Conservation (phyloP, 2,329 filamentous ascomycete genomes). For the Aspergillus puulaauensis region DNA sequence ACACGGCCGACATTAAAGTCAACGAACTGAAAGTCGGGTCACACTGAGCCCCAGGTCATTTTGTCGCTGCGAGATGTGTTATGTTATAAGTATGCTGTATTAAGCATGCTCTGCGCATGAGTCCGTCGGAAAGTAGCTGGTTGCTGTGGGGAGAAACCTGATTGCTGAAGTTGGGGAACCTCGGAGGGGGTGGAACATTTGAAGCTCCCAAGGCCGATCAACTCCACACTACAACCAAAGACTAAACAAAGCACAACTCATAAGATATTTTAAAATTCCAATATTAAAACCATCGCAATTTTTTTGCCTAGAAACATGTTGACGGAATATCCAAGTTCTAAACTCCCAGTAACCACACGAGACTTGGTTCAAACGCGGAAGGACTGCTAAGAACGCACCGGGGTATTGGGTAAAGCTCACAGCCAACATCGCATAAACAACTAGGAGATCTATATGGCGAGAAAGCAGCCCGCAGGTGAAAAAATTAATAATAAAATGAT, state of each 20-base stretch:
- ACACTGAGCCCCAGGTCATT: not conserved
- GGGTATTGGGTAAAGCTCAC: conserved; percentile 17
- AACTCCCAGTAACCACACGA: not conserved
- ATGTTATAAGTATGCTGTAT: not conserved
- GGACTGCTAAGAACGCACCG: conserved; percentile 6
- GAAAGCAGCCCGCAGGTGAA: conserved; percentile 1
- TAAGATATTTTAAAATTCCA: not conserved
- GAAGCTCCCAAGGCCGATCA: conserved; percentile 1
- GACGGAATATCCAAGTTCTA: not conserved
- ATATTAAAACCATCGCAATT: not conserved
- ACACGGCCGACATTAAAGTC: not conserved
- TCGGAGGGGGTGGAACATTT: not conserved
- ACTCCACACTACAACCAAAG: not conserved
- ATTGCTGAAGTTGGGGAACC: conserved; percentile 4
- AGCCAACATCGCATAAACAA: conserved; percentile 3
- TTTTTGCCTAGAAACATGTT: not conserved
- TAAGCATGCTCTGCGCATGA: not conserved
- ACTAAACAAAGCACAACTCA: not conserved
- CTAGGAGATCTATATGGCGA: conserved; percentile 14
- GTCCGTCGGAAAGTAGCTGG: not conserved
- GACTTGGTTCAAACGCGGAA: not conserved
- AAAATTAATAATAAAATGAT: conserved; percentile 7
- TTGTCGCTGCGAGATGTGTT: not conserved
- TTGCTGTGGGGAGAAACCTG: not conserved
- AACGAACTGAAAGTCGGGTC: not conserved